These are phyloP conservation scores for Kernera saxatilis DNA, from an alignment of 345 rosid species.

Conservation along the genomic window DNA sequence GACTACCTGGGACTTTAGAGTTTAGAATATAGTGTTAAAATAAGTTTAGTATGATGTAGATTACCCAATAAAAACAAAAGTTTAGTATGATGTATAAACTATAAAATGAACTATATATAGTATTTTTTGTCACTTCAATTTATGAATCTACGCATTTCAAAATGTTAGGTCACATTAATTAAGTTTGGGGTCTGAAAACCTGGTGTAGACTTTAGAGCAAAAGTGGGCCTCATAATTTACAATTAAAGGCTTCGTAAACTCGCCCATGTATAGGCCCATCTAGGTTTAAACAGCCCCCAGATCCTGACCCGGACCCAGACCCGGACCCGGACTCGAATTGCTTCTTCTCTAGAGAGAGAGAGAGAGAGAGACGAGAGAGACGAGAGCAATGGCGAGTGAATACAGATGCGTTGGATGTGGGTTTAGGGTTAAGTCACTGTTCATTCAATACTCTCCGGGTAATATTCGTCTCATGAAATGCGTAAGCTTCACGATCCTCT, in stretches of 20 bases:
- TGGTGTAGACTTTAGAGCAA: neutral
- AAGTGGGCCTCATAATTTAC: neutral
- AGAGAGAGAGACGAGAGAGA: neutral
- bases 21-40: neutral
- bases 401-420: slow-evolving; percentile 70
- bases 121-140: neutral
- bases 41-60: neutral
- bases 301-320: neutral
- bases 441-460: slow-evolving; percentile 71
- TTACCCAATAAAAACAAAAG: too few relatives aligned
- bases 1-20: neutral
- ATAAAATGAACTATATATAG: neutral
- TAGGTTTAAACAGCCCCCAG: neutral
- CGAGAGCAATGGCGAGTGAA: slow-evolving; percentile 30
- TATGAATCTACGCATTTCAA: neutral
- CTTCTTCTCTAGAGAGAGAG: neutral
- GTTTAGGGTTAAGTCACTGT: slow-evolving; percentile 48
- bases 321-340: neutral
- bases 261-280: neutral
- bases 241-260: neutral
- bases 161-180: neutral
- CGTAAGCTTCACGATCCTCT: slow-evolving; percentile 33
- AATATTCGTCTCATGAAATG: slow-evolving; percentile 87
- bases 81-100: neutral
- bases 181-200: neutral